Base-by-base conservation (phyloP, 208 protist species). In the Kentomonas sorsogonicus region DNA sequence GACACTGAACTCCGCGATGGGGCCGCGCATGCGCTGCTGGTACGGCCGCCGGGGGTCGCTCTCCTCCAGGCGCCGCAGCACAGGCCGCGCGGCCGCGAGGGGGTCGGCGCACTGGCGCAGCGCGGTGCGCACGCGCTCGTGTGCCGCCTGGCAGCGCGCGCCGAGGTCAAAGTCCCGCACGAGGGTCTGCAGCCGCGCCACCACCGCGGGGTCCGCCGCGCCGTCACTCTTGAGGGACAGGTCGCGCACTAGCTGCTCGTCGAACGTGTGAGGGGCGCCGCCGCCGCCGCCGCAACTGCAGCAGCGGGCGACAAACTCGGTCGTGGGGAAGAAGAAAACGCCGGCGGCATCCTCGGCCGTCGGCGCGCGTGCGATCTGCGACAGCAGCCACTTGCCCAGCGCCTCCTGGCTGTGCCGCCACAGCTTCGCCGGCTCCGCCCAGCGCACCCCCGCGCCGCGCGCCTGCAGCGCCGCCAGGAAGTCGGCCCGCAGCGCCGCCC, bases 341-440 rank as follows among this genome's bases (percentile, higher is more conserved):
- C 43, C 55, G 3, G 53, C 43, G 60, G 69, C 63, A 29, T 60
- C 55, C 22, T 60, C 43, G 31, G 41, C 53, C 38, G 53, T 41
- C 5, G 29, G 26, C 47, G 81, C 68, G 5, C 87, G 77, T 11
- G 87, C 87, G 7, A 86, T 65, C 66, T 94, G 87, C 10, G 87
- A 91, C 39, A 94, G 74, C 13, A 94, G 51, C 84, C 87, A 94
- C 72, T 94, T 94, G 23, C 83, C 87, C 2, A 94, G 71, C 20
- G 84, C 84, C 63, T 94, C 83, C 53, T 89, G 83, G 36, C 79
- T 78, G 65, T 94, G 82, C 0, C 87, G 83, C 82, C 87, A 89
- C 33, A 94, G 75, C 64, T 91, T 94, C 16, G 64, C 63, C 38
- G 83, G 83, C 50, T 94, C 87, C 20, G 73, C 47, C 72, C 84